Conservation (phyloP, 352 stramenopile species). For the Elongisporangium anandrum region DNA sequence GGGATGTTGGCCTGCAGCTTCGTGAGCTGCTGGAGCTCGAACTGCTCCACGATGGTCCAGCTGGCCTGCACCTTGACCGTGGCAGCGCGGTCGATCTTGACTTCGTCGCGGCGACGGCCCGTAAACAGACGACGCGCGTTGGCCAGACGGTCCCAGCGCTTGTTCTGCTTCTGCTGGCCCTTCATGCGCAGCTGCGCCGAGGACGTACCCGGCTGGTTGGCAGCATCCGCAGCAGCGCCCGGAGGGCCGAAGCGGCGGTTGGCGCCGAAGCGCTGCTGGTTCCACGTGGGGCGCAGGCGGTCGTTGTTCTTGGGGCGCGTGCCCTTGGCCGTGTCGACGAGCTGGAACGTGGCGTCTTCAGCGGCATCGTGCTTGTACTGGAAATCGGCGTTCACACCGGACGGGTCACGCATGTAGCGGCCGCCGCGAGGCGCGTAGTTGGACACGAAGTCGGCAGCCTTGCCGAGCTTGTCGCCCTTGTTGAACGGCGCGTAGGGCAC, state of each 20-base stretch:
- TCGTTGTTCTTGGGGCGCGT: slow-evolving; percentile 73
- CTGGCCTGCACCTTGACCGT: slow-evolving; percentile 90
- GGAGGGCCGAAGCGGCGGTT: slow-evolving; percentile 33
- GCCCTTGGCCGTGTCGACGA: slow-evolving; percentile 93
- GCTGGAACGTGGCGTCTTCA: slow-evolving; percentile 90
- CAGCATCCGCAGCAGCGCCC: slow-evolving; percentile 23
- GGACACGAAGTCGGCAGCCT: slow-evolving; percentile 91
- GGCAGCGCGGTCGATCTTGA: slow-evolving; percentile 78
- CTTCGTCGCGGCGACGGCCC: slow-evolving; percentile 59
- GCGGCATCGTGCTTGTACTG: slow-evolving; percentile 92
- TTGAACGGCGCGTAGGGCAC: slow-evolving; percentile 96
- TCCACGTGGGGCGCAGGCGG: slow-evolving; percentile 76
- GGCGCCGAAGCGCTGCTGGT: slow-evolving; percentile 77
- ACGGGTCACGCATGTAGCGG: slow-evolving; percentile 64
- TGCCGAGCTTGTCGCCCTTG: slow-evolving; percentile 93
- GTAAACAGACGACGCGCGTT: slow-evolving; percentile 71
- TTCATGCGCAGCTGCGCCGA: slow-evolving; percentile 76
- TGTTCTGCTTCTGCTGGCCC: slow-evolving; percentile 85
- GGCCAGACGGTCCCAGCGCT: slow-evolving; percentile 74
- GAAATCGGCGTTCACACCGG: slow-evolving; percentile 90
- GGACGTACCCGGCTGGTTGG: slow-evolving; percentile 31
- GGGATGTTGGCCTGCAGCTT: slow-evolving; percentile 92
- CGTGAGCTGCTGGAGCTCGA: slow-evolving; percentile 94
- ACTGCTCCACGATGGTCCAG: slow-evolving; percentile 94
- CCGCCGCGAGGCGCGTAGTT: slow-evolving; percentile 59